phyloP scores from a whole-genome alignment of 2,329 filamentous ascomycete species.

The Stemphylium vesicarium region DNA sequence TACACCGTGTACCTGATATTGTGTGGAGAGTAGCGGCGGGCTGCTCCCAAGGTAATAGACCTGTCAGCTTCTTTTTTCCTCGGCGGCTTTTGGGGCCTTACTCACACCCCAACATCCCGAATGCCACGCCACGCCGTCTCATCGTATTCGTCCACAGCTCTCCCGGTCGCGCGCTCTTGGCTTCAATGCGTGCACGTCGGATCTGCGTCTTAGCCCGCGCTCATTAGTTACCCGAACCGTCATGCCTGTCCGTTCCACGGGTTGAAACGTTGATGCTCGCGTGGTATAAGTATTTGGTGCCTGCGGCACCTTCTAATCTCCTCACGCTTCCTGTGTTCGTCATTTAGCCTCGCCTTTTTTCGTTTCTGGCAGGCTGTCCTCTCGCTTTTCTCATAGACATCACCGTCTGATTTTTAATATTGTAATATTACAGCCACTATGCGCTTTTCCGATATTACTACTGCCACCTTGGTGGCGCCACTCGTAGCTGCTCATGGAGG shows the following conservation, averaged over 20 bases:
- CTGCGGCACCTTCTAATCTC: neutral
- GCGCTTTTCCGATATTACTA: constrained; percentile 40
- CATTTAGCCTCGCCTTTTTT: neutral
- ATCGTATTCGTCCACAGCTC: constrained; percentile 9
- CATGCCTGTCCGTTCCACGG: constrained; percentile 4
- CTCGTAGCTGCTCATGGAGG: constrained; percentile 44
- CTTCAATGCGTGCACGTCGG: constrained; percentile 1
- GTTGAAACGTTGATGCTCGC: neutral
- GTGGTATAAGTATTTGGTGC: constrained; percentile 4
- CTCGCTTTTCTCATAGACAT: constrained; percentile 5
- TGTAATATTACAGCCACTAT: constrained; percentile 19
- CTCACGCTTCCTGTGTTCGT: neutral
- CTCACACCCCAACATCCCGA: neutral
- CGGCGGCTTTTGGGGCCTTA: neutral
- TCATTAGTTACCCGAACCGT: constrained; percentile 14
- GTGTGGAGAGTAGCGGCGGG: neutral
- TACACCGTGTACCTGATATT: neutral
- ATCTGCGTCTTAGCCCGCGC: constrained; percentile 10
- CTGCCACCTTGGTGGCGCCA: constrained; percentile 37
- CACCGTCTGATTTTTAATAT: constrained; percentile 2
- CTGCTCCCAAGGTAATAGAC: neutral
- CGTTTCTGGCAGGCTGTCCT: constrained; percentile 2
- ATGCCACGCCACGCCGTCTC: neutral
- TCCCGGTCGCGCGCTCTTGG: constrained; percentile 3
- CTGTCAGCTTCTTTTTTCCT: neutral